Evolutionary conservation across 257 asterid species (phyloP), one percentile per base, ranked within the genome.

Genomic region (Solanum lycopersicoides): DNA sequence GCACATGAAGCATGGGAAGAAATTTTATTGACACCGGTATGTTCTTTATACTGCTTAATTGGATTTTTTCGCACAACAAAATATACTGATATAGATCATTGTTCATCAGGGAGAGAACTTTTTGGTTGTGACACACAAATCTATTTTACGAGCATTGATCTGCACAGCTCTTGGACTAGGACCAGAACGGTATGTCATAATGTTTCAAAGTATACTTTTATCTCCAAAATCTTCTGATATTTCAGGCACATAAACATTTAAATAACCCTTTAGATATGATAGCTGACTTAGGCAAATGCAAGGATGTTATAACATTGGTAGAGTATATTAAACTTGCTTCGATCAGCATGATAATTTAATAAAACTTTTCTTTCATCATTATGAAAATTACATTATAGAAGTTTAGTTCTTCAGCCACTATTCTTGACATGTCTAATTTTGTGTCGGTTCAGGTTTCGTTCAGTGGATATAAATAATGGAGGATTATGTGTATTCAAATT

Each of bases 131-230:
- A 92, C 98, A 56, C 98, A 95, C 90, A 95, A 95, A 90, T 95
- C 98, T 37, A 92, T 95, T 79, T 86, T 95, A 89, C 94, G 98
- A 92, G 98, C 98, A 41, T 83, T 95, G 92, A 93, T 95, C 90
- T 95, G 98, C 93, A 92, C 95, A 23, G 98, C 96, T 90, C 97
- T 95, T 79, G 98, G 98, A 75, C 92, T 95, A 9, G 92, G 93
- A 15, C 95, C 98, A 1, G 95, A 95, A 77, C 93, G 98, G 98
- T 95, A 74, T 21, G 80, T 21, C 82, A 21, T 74, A 37, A 37
- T 37, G 13, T 35, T 74, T 74, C 2, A 21, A 23, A 37, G 32
- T 10, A 74, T 37, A 4, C 82, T 37, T 56, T 74, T 79, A 9
- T 45, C 63, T 12, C 16, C 15, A 45, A 28, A 74, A 50, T 50